Conservation (phyloP, 139 green algal species). For the Chlamydomonas asymmetrica region DNA sequence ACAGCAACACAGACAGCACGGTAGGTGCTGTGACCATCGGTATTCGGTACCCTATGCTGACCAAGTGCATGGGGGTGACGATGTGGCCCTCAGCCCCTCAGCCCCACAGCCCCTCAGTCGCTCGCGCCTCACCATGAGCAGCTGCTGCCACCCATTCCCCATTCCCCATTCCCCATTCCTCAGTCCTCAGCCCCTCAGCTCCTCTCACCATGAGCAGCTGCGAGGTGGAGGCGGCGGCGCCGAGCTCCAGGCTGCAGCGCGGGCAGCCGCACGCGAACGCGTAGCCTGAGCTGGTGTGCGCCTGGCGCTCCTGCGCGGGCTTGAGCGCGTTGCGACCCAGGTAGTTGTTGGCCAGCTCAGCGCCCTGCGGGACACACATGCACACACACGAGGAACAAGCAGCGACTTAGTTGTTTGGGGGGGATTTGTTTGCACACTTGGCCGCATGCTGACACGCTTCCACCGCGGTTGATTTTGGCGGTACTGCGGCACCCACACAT, state of each 20-base stretch:
- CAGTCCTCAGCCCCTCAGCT: too few relatives aligned
- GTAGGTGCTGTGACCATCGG: too few relatives aligned
- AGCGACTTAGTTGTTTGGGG: background rate
- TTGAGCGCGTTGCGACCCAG: conserved; percentile 26
- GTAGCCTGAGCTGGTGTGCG: conserved; percentile 18
- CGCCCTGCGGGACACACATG: conserved; percentile 8
- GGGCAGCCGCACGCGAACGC: conserved; percentile 34
- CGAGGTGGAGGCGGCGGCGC: too few relatives aligned
- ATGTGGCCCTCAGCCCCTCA: too few relatives aligned
- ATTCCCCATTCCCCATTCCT: too few relatives aligned
- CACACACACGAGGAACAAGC: background rate
- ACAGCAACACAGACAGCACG: too few relatives aligned
- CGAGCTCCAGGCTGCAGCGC: conserved; percentile 8
- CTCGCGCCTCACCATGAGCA: too few relatives aligned
- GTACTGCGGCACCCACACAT: background rate
- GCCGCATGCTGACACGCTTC: background rate
- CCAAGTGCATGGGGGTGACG: too few relatives aligned
- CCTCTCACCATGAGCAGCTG: too few relatives aligned
- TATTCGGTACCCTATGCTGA: too few relatives aligned
- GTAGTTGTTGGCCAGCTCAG: conserved; percentile 46
- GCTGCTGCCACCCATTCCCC: too few relatives aligned
- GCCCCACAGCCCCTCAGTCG: too few relatives aligned
- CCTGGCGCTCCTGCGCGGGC: conserved; percentile 19
- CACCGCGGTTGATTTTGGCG: background rate
- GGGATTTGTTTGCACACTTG: background rate